Base-by-base conservation (phyloP, 2,329 filamentous ascomycete species). In the Parafenestella ontariensis region DNA sequence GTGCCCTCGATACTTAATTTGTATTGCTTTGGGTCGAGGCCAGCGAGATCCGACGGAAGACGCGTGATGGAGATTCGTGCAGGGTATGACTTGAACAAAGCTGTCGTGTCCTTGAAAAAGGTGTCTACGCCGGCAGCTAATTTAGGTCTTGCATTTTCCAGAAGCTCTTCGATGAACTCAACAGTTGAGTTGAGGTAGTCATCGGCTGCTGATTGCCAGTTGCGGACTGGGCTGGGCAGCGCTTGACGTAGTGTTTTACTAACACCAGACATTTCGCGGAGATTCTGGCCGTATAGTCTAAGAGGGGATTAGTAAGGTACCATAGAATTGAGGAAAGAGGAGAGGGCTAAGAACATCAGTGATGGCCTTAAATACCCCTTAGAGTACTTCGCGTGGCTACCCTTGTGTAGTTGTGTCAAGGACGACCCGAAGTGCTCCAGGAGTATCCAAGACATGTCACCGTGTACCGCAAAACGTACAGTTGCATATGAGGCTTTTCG, bases 401-500 rank as follows among this genome's bases (percentile, higher is more conserved):
- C 29, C 28, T 31, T 11, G 28, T 31, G 28, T 26, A 13, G 28
- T 11, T 11, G 4, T 31, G 9, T 7, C 9, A 31, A 31, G 13
- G 9, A 5, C 28, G 11, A n/a, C n/a, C 28, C 13, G 5, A 31
- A 31, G 28, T 31, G 28, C 28, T 31, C 28, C 28, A 8, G 28
- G 7, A 31, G 28, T 31, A 31, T 11, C 8, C 1, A 31, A 13
- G 28, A 31, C 28, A 31, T 31, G 15, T 31, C 5, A 3, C 8
- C 3, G 3, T 3, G 5, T 31, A 13, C n/a, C n/a, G n/a, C n/a
- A n/a, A n/a, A 11, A 31, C 28, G 10, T 31, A 31, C 28, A 11
- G 9, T 75, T 96, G 91, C 93, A 99, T 98, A 75, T 99, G 95
- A 13, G 94, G 95, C 56, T 93, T 89, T 77, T 99, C 95, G 9